phyloP scores from a whole-genome alignment of 495 filamentous ascomycete genomes.

The Hypoxylon fragiforme region DNA sequence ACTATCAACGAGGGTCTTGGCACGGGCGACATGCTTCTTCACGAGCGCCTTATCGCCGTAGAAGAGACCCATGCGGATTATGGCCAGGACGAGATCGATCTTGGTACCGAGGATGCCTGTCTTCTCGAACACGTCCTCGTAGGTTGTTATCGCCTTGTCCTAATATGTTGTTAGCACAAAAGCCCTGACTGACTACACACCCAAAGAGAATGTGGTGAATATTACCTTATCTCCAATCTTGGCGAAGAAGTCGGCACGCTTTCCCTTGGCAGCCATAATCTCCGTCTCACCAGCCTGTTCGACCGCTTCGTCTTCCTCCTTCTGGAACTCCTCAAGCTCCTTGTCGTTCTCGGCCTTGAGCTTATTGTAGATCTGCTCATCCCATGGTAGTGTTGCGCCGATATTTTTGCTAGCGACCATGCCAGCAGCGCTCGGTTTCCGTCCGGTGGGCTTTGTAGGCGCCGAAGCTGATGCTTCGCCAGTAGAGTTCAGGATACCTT shows the following conservation, averaged over 20 bases:
- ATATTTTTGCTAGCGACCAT: slow-evolving; percentile 70
- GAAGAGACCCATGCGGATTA: slow-evolving; percentile 93
- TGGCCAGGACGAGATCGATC: slow-evolving; percentile 94
- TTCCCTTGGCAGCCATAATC: slow-evolving; percentile 86
- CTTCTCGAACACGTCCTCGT: slow-evolving; percentile 92
- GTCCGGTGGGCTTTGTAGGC: slow-evolving; percentile 54
- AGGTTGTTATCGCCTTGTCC: slow-evolving; percentile 90
- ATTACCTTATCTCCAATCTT: slow-evolving; percentile 90
- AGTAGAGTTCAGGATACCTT: slow-evolving; percentile 80
- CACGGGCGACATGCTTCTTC: slow-evolving; percentile 90
- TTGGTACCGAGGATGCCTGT: slow-evolving; percentile 92
- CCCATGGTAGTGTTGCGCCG: slow-evolving; percentile 78
- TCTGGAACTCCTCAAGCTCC: slow-evolving; percentile 88
- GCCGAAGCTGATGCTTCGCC: slow-evolving; percentile 66
- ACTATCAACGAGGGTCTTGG: slow-evolving; percentile 84
- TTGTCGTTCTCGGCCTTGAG: slow-evolving; percentile 85
- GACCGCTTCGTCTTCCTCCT: slow-evolving; percentile 91
- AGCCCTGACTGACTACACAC: too few relatives aligned
- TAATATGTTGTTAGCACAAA: too few relatives aligned
- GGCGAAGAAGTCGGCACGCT: slow-evolving; percentile 94
- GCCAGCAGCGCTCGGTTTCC: slow-evolving; percentile 64
- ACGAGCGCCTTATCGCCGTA: slow-evolving; percentile 89
- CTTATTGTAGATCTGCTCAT: slow-evolving; percentile 83
- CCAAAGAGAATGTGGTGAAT: background rate
- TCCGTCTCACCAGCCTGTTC: slow-evolving; percentile 97